Percentiles rank a stretch among this genome's conserved stretches.
Evolutionary conservation across 352 stramenopile species (phyloP).

Genomic region (Pythium phragmiticola): DNA sequence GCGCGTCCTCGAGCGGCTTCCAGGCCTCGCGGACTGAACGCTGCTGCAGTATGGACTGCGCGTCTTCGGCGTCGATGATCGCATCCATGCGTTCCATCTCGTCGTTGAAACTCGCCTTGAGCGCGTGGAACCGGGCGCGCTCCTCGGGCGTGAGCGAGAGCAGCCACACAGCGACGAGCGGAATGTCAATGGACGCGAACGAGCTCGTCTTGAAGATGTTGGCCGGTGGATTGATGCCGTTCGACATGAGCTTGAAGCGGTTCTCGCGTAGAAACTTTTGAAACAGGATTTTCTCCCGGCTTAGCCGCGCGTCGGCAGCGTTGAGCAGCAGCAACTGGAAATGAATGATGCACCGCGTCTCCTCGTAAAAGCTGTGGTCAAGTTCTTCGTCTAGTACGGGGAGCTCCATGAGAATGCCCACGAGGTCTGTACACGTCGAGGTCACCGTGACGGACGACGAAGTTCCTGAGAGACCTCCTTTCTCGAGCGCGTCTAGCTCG

Average conservation of each 20-base stretch:
- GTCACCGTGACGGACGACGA: neutral
- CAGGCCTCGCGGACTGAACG: slow-evolving; percentile 53
- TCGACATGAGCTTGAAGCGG: slow-evolving; percentile 93
- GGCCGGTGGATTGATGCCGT: slow-evolving; percentile 87
- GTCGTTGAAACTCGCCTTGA: slow-evolving; percentile 86
- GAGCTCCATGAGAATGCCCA: slow-evolving; percentile 61
- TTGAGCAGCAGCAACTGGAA: slow-evolving; percentile 90
- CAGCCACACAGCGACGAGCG: slow-evolving; percentile 89
- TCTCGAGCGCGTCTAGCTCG: slow-evolving; percentile 26
- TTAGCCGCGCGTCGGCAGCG: slow-evolving; percentile 81
- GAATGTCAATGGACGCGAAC: slow-evolving; percentile 89
- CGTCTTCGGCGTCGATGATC: slow-evolving; percentile 77
- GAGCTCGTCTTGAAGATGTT: slow-evolving; percentile 90
- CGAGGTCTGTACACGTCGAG: slow-evolving; percentile 43
- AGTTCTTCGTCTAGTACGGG: slow-evolving; percentile 73
- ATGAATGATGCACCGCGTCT: slow-evolving; percentile 90
- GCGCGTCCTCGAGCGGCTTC: slow-evolving; percentile 57
- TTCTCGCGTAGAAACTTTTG: slow-evolving; percentile 94
- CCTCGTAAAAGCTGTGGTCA: slow-evolving; percentile 81
- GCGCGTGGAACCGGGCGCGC: slow-evolving; percentile 81
- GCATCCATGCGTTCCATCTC: slow-evolving; percentile 83
- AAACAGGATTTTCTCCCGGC: slow-evolving; percentile 90
- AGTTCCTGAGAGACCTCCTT: neutral
- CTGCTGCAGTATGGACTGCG: slow-evolving; percentile 45
- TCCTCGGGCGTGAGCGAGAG: slow-evolving; percentile 82